Evolutionary conservation across 2,329 filamentous ascomycete species (phyloP).

Genomic region (Arthroderma sp.): DNA sequence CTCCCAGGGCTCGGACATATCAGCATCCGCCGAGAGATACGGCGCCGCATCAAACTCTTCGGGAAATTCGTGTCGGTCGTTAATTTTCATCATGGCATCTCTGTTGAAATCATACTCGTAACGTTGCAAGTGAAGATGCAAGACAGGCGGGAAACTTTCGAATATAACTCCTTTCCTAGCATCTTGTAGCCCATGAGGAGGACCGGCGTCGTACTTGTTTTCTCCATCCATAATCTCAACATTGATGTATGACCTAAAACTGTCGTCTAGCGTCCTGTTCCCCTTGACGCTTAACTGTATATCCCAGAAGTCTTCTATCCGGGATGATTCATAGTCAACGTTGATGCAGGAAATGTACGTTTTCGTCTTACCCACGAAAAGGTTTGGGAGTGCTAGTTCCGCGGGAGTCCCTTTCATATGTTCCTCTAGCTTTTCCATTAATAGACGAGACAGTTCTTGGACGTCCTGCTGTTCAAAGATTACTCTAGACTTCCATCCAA

Average conservation of each 20-base stretch:
- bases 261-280: slow-evolving; percentile 84
- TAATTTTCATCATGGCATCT: slow-evolving; percentile 97
- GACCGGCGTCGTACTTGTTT: slow-evolving; percentile 91
- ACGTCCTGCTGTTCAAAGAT: slow-evolving; percentile 99
- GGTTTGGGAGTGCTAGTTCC: slow-evolving; percentile 73
- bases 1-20: slow-evolving; percentile 75
- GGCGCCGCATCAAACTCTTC: slow-evolving; percentile 54
- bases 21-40: slow-evolving; percentile 74
- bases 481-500: slow-evolving; percentile 95
- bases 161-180: slow-evolving; percentile 98
- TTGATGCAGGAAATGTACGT: slow-evolving; percentile 99
- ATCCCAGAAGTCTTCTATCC: slow-evolving; percentile 97
- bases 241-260: slow-evolving; percentile 90
- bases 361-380: slow-evolving; percentile 97
- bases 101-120: slow-evolving; percentile 96
- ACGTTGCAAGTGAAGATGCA: slow-evolving; percentile 42
- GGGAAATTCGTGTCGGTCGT: slow-evolving; percentile 39
- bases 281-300: slow-evolving; percentile 93
- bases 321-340: slow-evolving; percentile 91
- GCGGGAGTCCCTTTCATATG: slow-evolving; percentile 95
- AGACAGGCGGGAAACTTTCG: slow-evolving; percentile 36
- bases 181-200: slow-evolving; percentile 84
- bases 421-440: slow-evolving; percentile 95
- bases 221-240: slow-evolving; percentile 96
- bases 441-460: slow-evolving; percentile 85